Conservation (phyloP, 1,284 basidiomycete genomes). For the Sanguinoderma infundibulare region DNA sequence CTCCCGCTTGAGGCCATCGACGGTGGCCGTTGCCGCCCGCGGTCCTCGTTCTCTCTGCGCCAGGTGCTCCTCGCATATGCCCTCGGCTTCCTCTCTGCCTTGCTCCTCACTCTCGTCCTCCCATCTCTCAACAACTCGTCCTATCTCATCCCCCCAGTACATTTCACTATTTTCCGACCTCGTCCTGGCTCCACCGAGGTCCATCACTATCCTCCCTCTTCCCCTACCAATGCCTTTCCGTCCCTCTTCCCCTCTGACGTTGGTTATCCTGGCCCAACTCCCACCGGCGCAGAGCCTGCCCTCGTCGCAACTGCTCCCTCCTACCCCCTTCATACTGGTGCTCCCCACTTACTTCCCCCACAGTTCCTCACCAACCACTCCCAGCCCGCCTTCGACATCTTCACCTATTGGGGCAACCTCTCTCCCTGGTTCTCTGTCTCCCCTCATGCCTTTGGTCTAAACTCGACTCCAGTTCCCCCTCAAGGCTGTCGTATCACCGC, state of each 20-base stretch:
- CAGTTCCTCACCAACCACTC: constrained; percentile 19
- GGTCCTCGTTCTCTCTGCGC: not conserved
- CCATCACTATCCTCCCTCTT: constrained; percentile 70
- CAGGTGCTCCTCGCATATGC: constrained; percentile 5
- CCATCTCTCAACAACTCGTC: no score
- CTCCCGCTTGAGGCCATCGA: no score
- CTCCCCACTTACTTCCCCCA: constrained; percentile 70
- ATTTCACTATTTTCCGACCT: constrained; percentile 45
- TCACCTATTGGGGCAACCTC: constrained; percentile 83
- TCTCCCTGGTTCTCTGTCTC: constrained; percentile 84
- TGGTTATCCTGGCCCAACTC: constrained; percentile 82
- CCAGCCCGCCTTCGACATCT: constrained; percentile 57
- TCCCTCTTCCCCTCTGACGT: constrained; percentile 76
- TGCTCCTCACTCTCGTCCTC: constrained; percentile 6
- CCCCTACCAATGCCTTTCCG: constrained; percentile 71
- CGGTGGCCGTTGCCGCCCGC: no score
- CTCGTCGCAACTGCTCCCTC: constrained; percentile 78
- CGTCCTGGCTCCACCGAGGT: constrained; percentile 69
- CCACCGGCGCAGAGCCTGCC: constrained; percentile 85
- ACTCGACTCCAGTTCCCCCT: constrained; percentile 72
- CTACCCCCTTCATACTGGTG: constrained; percentile 75
- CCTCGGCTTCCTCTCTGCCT: constrained; percentile 4
- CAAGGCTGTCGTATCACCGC: constrained; percentile 72
- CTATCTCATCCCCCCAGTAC: not conserved
- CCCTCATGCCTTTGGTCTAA: constrained; percentile 69